Evolutionary conservation across 345 rosid genomes (phyloP).

Genomic region (Streptanthus diversifolius): DNA sequence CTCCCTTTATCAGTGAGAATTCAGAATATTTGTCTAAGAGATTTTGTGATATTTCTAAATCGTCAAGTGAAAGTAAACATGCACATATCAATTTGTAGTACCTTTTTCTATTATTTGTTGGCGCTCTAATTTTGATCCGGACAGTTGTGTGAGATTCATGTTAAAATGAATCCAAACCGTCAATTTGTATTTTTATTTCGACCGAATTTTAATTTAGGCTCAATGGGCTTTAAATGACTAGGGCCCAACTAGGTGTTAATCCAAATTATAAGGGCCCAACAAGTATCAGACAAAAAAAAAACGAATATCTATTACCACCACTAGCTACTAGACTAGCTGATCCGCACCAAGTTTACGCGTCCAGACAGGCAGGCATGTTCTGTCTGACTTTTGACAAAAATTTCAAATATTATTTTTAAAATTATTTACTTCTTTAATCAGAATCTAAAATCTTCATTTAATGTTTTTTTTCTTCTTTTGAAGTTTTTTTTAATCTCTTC

Average conservation of each 20-base stretch:
- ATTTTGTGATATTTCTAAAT: constrained; percentile 10
- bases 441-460: constrained; percentile 9
- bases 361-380: constrained; percentile 36
- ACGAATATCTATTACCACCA: background rate
- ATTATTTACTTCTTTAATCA: constrained; percentile 1
- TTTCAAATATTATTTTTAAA: background rate
- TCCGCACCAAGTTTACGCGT: constrained; percentile 26
- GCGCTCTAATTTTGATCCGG: background rate
- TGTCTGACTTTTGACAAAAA: constrained; percentile 20
- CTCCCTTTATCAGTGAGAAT: constrained; percentile 1
- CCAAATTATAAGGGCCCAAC: background rate
- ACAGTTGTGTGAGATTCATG: constrained; percentile 21
- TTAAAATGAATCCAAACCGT: background rate
- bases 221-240: background rate
- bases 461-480: background rate
- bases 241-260: background rate
- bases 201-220: background rate
- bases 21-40: constrained; percentile 6
- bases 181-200: background rate
- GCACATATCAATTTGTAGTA: background rate
- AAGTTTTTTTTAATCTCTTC: constrained; percentile 13
- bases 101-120: background rate
- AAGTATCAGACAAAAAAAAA: background rate
- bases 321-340: background rate
- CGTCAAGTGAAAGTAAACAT: background rate